These are phyloP conservation scores for Globisporangium uncinulatum DNA, from an alignment of 352 stramenopile species.

Conservation along the genomic window DNA sequence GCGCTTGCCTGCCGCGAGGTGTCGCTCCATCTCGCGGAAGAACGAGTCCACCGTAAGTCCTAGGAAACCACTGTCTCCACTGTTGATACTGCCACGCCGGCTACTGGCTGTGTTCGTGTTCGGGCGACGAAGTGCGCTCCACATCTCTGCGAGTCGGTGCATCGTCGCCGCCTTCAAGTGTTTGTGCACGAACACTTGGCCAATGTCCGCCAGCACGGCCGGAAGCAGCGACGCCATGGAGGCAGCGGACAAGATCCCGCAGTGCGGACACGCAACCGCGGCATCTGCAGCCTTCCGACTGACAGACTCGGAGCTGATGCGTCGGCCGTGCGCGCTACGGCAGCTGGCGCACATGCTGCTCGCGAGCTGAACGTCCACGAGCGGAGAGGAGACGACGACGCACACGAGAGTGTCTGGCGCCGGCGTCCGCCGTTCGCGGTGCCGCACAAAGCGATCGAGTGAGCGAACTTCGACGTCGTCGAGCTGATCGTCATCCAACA, in stretches of 20 bases:
- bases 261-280: constrained; percentile 53
- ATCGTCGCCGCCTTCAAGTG: constrained; percentile 20
- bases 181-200: constrained; percentile 19
- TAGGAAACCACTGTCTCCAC: constrained; percentile 18
- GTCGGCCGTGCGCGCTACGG: constrained; percentile 39
- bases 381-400: constrained; percentile 36
- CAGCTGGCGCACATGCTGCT: constrained; percentile 46
- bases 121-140: constrained; percentile 3
- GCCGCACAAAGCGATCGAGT: constrained; percentile 44
- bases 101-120: neutral
- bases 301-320: constrained; percentile 27
- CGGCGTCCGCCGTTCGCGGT: constrained; percentile 29
- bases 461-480: constrained; percentile 39
- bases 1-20: constrained; percentile 40
- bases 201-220: constrained; percentile 4
- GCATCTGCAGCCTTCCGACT: constrained; percentile 9
- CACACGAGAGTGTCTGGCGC: constrained; percentile 30
- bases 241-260: constrained; percentile 25
- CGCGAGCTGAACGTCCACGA: constrained; percentile 34
- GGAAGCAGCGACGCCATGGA: constrained; percentile 3
- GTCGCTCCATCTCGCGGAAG: constrained; percentile 48
- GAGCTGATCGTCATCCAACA: constrained; percentile 19
- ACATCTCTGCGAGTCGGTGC: constrained; percentile 21
- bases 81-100: neutral
- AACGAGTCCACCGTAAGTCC: constrained; percentile 60